phyloP scores from a whole-genome alignment of 495 filamentous ascomycete genomes.

The Staphylotrichum tortipilum region DNA sequence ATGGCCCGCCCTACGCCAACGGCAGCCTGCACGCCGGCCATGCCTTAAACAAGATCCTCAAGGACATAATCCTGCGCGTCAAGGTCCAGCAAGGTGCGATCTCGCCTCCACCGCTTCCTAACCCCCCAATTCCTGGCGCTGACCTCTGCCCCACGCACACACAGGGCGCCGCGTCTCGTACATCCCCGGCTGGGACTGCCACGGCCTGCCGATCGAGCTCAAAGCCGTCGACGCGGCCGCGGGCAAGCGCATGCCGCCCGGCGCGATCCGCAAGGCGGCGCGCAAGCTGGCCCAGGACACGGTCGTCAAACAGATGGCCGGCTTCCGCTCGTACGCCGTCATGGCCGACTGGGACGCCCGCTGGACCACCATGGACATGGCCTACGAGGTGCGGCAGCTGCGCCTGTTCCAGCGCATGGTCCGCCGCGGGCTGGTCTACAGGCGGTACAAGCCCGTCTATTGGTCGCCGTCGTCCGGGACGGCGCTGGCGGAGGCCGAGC shows the following conservation, averaged over 20 bases:
- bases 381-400: constrained; percentile 81
- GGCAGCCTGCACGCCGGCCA: constrained; percentile 93
- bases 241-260: constrained; percentile 26
- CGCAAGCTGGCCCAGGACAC: constrained; percentile 64
- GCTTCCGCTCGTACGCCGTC: constrained; percentile 74
- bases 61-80: constrained; percentile 81
- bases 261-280: constrained; percentile 60
- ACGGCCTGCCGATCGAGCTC: constrained; percentile 93
- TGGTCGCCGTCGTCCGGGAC: constrained; percentile 90
- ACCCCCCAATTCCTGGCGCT: background rate
- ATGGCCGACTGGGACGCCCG: constrained; percentile 92
- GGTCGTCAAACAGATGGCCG: constrained; percentile 69
- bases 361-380: constrained; percentile 86
- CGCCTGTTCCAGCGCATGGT: constrained; percentile 80
- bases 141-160: background rate
- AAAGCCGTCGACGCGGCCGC: constrained; percentile 67
- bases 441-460: constrained; percentile 86
- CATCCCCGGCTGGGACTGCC: constrained; percentile 95
- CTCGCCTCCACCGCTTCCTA: background rate
- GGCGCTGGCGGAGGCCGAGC: constrained; percentile 87
- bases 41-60: constrained; percentile 93
- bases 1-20: constrained; percentile 97
- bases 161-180: constrained; percentile 63
- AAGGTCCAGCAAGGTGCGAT: constrained; percentile 61
- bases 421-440: constrained; percentile 73